Base-by-base conservation (phyloP, 176 grass and related monocot species). In the Paspalum vaginatum region DNA sequence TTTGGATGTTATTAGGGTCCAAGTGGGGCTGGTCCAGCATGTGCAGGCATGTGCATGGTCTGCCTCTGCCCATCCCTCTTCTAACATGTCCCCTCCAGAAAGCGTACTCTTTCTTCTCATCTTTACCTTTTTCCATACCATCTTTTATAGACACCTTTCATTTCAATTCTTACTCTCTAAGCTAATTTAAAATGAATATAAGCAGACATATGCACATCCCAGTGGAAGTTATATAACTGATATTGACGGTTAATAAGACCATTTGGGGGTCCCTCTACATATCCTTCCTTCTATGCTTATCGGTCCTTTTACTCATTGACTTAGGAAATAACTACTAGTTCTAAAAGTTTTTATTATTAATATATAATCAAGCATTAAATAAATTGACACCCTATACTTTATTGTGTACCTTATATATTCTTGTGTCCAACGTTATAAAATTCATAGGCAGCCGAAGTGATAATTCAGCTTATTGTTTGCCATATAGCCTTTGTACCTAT, bases 41-140 rank as follows among this genome's bases (percentile, higher is more conserved):
- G 85, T 87, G 85, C 79, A 62, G 65, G 55, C 85, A 87, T 87
- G 85, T 82, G 85, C 79, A 87, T 82, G 85, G 79, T 87, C 85
- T 87, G 85, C 55, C 26, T 59, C 55, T 37, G 47, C 67, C 54
- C 74, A 48, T 57, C 75, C 52, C 74, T 37, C 56, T 52, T 51
- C 18, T 44, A 81, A 52, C 63, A 61, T 87, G 79, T 27, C 32
- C 62, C 70, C 45, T 46, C 54, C 16, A 38, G 59, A 87, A 82
- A 81, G 85, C 55, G 79, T 59, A 22, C 66, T 70, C 61, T 76
- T 87, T 54, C 58, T 70, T 20, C 63, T 15, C 44, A 52, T 66
- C 14, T 75, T 78, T 46, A 45, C 46, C 37, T 86, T 86, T 81
- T 44, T 22, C 65, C 11, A 9, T 54, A 55, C 44, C 56, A 52